Evolutionary conservation across 352 stramenopile genomes (phyloP).

Genomic region (Thalassiosira livingstoniorum): DNA sequence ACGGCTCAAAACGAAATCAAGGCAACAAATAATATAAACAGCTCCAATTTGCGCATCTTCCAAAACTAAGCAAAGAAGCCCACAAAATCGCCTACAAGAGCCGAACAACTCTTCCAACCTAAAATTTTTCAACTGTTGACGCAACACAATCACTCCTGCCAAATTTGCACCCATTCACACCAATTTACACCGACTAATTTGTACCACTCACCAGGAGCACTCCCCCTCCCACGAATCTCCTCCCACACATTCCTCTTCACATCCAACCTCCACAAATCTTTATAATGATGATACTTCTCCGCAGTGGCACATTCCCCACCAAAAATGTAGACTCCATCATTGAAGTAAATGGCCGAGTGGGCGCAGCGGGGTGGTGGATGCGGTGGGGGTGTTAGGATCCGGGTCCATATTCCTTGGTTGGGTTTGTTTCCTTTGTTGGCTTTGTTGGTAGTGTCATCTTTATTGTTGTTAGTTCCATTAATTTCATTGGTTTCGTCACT

Average conservation of each 20-base stretch:
- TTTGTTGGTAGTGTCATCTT: conserved; percentile 13
- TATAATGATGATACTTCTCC: conserved; percentile 98
- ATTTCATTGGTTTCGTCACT: conserved; percentile 32
- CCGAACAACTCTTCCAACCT: too few relatives aligned
- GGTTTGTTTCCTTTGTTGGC: conserved; percentile 9
- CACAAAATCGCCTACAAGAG: too few relatives aligned
- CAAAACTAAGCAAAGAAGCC: too few relatives aligned
- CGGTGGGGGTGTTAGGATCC: conserved; percentile 87
- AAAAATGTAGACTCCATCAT: conserved; percentile 96
- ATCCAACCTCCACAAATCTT: conserved; percentile 91
- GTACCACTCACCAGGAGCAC: conserved; percentile 43
- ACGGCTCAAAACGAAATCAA: too few relatives aligned
- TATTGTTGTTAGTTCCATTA: background rate
- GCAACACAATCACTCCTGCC: background rate
- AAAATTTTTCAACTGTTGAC: too few relatives aligned
- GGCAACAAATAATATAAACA: too few relatives aligned
- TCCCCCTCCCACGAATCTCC: conserved; percentile 85
- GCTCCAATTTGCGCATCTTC: too few relatives aligned
- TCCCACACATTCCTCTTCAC: conserved; percentile 95
- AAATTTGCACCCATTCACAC: too few relatives aligned
- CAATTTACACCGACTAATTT: background rate
- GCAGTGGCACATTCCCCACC: conserved; percentile 95
- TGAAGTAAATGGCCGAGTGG: conserved; percentile 94
- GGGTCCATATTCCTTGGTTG: conserved; percentile 66
- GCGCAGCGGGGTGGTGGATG: conserved; percentile 92